Conservation (phyloP, 2,329 filamentous ascomycete genomes). For the Hymenotorrendiella dingleyae region DNA sequence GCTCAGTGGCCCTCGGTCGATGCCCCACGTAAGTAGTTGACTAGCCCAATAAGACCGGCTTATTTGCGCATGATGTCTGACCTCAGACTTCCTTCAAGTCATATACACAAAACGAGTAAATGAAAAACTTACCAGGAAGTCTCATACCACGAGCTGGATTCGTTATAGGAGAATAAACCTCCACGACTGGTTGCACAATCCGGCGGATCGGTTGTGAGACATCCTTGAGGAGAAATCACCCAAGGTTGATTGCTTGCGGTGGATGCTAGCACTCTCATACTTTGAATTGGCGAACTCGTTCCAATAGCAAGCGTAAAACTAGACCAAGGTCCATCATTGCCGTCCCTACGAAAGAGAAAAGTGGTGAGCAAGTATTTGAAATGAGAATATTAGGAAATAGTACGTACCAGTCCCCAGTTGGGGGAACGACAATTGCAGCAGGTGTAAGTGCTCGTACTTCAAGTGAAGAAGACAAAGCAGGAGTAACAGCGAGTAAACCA, state of each 20-base stretch:
- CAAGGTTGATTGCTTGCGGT: conserved; percentile 30
- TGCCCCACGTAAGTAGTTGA: too few relatives aligned
- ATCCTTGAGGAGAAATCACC: conserved; percentile 21
- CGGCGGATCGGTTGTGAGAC: conserved; percentile 10
- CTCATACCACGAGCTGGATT: conserved; percentile 33
- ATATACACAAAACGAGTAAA: too few relatives aligned
- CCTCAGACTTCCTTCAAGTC: too few relatives aligned
- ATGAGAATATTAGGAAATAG: not conserved
- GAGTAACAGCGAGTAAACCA: conserved; percentile 7
- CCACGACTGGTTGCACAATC: conserved; percentile 34
- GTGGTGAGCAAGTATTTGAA: not conserved
- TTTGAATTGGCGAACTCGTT: conserved; percentile 33
- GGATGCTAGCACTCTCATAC: conserved; percentile 35
- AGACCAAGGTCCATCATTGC: conserved; percentile 36
- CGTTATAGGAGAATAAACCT: conserved; percentile 31
- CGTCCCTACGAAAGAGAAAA: conserved; percentile 13
- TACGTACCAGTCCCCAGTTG: conserved; percentile 17
- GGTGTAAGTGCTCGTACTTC: conserved; percentile 4
- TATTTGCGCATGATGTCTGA: too few relatives aligned
- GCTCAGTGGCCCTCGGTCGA: too few relatives aligned
- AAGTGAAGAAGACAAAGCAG: conserved; percentile 9
- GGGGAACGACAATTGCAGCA: conserved; percentile 16
- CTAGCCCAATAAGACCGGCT: too few relatives aligned
- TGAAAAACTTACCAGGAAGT: conserved; percentile 10
- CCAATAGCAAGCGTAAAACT: conserved; percentile 35